Evolutionary conservation across 495 filamentous ascomycete genomes (phyloP).

Genomic region (Copromyces sp.): DNA sequence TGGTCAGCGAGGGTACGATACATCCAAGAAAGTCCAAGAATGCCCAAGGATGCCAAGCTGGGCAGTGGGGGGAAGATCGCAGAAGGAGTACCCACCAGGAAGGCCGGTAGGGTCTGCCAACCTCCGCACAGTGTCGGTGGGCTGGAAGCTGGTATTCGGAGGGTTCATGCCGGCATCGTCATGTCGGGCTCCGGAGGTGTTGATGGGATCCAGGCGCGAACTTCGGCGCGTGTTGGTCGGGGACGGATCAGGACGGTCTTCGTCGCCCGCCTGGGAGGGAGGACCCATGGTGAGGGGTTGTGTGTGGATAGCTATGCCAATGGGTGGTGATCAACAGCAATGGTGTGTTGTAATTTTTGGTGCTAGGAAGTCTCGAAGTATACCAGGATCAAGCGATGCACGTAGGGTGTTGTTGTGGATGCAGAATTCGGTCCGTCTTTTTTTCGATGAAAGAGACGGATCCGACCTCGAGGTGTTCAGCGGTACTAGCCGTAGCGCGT

Average conservation of each 20-base stretch:
- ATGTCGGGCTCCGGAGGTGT: conserved; percentile 2
- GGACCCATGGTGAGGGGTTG: conserved; percentile 28
- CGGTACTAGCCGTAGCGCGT: neutral
- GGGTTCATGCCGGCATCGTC: neutral
- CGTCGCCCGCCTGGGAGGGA: conserved; percentile 19
- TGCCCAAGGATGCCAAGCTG: neutral
- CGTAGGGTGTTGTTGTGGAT: neutral
- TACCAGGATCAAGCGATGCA: neutral
- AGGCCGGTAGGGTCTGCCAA: conserved; percentile 26
- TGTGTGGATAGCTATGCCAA: neutral
- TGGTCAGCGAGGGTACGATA: neutral
- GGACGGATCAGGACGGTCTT: conserved; percentile 24
- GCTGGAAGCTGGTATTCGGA: conserved; percentile 32
- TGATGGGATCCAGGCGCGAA: conserved; percentile 15
- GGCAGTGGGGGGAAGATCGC: neutral
- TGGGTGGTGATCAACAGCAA: neutral
- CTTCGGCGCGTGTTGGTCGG: conserved; percentile 34
- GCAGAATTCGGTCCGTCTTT: neutral
- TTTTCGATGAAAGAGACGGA: neutral
- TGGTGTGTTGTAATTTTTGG: neutral
- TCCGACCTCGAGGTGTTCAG: neutral
- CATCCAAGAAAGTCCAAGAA: neutral
- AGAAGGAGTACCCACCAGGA: conserved; percentile 24
- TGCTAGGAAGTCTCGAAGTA: neutral
- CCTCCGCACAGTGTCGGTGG: conserved; percentile 39